A percentile compares a stretch with the other conserved stretches of the same genome.
Evolutionary conservation across 2,329 filamentous ascomycete species (phyloP).

Genomic region (Sporothrix phasma): DNA sequence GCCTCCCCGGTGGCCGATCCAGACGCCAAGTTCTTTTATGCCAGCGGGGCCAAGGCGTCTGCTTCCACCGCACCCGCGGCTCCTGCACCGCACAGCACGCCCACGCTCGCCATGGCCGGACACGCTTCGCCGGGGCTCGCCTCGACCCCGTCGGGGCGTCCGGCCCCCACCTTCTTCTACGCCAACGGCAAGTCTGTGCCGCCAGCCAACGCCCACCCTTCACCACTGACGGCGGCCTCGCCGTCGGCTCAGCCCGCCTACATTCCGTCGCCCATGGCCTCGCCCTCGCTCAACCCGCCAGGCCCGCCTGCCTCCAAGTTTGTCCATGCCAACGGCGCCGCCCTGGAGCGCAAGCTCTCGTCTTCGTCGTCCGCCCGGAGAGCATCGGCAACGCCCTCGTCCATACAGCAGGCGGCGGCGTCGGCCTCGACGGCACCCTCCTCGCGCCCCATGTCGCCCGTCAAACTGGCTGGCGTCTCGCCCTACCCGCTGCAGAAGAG

Average conservation of each 20-base stretch:
- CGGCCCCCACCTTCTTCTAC: slow-evolving; percentile 43
- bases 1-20: slow-evolving; percentile 20
- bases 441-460: slow-evolving; percentile 42
- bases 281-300: not conserved
- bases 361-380: not conserved
- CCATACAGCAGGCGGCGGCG: not conserved
- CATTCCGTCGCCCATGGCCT: slow-evolving; percentile 13
- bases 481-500: slow-evolving; percentile 9
- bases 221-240: not conserved
- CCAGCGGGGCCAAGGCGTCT: slow-evolving; percentile 53
- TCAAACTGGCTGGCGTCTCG: slow-evolving; percentile 28
- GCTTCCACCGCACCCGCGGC: not conserved
- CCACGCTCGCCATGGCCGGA: slow-evolving; percentile 6
- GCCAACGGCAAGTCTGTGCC: slow-evolving; percentile 41
- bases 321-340: slow-evolving; percentile 60
- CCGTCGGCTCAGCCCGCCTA: slow-evolving; percentile 9
- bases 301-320: slow-evolving; percentile 48
- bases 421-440: slow-evolving; percentile 23
- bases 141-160: slow-evolving; percentile 27
- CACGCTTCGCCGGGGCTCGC: not conserved
- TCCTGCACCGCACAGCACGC: not conserved
- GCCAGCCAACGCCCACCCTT: not conserved
- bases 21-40: slow-evolving; percentile 81
- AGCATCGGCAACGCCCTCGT: not conserved
- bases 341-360: slow-evolving; percentile 25